Evolutionary conservation across 1,139 yeast genomes (phyloP), one percentile per base, ranked within the genome.

Genomic region (Groenewaldozyma auringiensis): DNA sequence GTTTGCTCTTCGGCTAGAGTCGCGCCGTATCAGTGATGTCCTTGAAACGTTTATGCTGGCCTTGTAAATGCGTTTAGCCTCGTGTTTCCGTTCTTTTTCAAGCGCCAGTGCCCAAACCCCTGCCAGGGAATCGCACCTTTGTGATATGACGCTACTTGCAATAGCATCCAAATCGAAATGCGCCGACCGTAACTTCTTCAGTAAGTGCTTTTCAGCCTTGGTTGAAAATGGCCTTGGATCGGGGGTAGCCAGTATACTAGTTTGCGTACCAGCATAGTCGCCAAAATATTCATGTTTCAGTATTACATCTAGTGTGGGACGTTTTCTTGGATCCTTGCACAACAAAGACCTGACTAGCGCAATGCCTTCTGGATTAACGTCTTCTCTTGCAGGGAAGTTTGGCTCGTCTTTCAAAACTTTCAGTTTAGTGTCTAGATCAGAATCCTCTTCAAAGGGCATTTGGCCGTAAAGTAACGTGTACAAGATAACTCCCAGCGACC

Each of bases 401-500:
- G 97, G 97, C 45, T 81, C 86, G 3, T 72, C 78, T 48, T 76
- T 67, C 4, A 86, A 66, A 42, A 92, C 83, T 53, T 74, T 76
- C 55, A 67, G 65, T 53, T 76, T 76, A 0, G 89, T 81, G 42
- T 68, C 75, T 38, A 72, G 61, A 20, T 84, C 94, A 53, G 79
- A 83, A 33, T 79, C 79, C 42, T 88, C 96, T 54, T 83, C 92
- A 66, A 89, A 92, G 1, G 98, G 98, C 83, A 92, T 80, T 51
- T 79, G 79, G 0, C 97, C 97, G 48, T 83, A 79, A 1, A 87
- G 61, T 75, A 92, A 72, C 0, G 97, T 87, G 62, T 82, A 92
- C n/a, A 92, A 66, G n/a, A 92, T 88, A 6, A 92, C 78, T 0
- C 98, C 98, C 49, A 92, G 67, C 0, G 96, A 81, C 98, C 98